Base-by-base conservation (phyloP, 2,329 filamentous ascomycete species). In the Cladosporium oxysporum region DNA sequence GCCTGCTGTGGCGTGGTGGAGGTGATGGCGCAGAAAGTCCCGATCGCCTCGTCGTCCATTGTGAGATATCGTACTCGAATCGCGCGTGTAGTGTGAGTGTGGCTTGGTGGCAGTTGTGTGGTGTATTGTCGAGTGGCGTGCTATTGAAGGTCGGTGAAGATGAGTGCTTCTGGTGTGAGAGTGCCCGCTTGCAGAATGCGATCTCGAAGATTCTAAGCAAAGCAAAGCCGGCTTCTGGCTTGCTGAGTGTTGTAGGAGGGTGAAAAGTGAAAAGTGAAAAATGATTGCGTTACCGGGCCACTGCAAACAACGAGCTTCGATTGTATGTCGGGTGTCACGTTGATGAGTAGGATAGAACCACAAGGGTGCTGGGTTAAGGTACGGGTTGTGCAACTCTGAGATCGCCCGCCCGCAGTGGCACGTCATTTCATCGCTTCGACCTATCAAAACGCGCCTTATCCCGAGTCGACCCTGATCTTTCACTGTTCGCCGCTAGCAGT, bases 11-110 rank as follows among this genome's bases (percentile, higher is more conserved):
- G 85, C 68, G 84, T 87, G 66, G 90, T 87, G 71, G 88, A 90
- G 47, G 95, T 98, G 77, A 99, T 91, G 79, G 85, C 84, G 74
- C 88, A 88, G 77, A 99, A 97, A 74, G 88, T 88, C 69, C 87
- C 86, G 71, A 97, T 86, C 68, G 83, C 79, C 66, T 89, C 86
- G 71, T 90, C 88, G 71, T 70, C 69, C 64, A 62, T 69, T 29
- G 31, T 61, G 58, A 16, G 47, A 16, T 37, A 21, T 57, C 31
- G 33, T 23, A 35, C 33, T 50, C 18, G 26, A 29, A 28, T 33
- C 50, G 44, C 59, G 49, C 28, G 31, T 50, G 12, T 28, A 16
- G 47, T 31, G 33, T 26, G 55, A 10, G n/a, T 6, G 18, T 11
- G 33, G 18, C 18, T 12, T 5, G 55, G 23, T 16, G 14, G 31